Evolutionary conservation across 768 basidiomycete genomes (phyloP), one percentile per base, ranked within the genome.

Genomic region (Daedaleopsis sinensis): DNA sequence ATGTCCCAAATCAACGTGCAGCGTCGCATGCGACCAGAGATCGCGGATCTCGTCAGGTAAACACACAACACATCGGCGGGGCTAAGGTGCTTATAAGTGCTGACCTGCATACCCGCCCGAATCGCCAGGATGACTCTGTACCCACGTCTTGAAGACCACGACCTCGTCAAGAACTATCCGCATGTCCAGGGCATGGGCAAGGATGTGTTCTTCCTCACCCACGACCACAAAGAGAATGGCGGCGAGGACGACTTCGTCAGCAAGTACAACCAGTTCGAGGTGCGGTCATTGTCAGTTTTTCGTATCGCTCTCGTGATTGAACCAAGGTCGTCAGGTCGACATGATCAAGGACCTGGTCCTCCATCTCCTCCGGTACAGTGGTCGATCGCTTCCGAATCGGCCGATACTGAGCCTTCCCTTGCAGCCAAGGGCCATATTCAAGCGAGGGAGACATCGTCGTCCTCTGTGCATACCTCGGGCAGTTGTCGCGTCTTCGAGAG

Each of bases 1-100:
- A 91, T 92, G 89, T 87, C 89, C 1, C 81, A 80, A 38, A 84
- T 92, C 13, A 79, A 88, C 65, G 82, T 89, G 0, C 91, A 93
- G 69, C 77, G 91, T 1, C 80, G 91, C 15, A 93, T 93, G 91
- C 78, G 88, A 6, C 90, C 90, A 0, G 66, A 71, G 4, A 91
- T 93, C 46, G 86, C 89, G 0, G 78, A 80, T 37, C 73, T 90
- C 7, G 82, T 88, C 59, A 72, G 86, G 87, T 83, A 59, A 18
- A 72, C 55, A 3, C 16, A 72, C 55, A 3, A 3, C 27, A 32
- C 27, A 32, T 32, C 27, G 27, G 7, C 27, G 4, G 27, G 7
- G 27, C 7, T 3, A 19, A 48, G n/a, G 2, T 48, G 10, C 15
- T 48, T 19, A n/a, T 11, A 18, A 35, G 11, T 19, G 12, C 39